Evolutionary conservation across 371 early-diverging fungal species (phyloP), one percentile per base, ranked within the genome.

Genomic region (Mortierella sp.): DNA sequence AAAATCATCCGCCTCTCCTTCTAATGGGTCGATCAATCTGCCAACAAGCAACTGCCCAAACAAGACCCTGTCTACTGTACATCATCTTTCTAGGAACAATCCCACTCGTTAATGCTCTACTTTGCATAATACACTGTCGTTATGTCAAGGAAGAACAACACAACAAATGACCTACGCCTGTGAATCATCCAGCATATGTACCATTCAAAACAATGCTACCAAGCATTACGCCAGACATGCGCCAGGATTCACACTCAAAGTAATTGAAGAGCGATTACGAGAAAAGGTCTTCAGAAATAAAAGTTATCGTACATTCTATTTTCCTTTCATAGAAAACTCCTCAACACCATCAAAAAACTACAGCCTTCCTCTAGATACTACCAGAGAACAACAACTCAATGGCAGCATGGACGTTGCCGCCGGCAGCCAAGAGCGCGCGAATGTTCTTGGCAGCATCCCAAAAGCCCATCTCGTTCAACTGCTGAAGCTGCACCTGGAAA

Each of bases 391-490:
- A 86, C 89, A 92, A 91, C 86, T 99, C 99, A 73, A 98, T 94
- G 28, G 99, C 99, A 1, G 96, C 96, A 82, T 98, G 91, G 43
- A 98, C 98, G 84, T 98, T 95, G 43, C 99, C 99, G 9, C 95
- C 93, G 10, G 98, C 93, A 40, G 93, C 90, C 31, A 92, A 89
- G 87, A 99, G 90, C 1, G 97, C 98, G 40, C 96, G 91, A 71
- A 98, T 94, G 82, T 99, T 99, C 88, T 95, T 94, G 10, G 92
- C 88, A 19, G 96, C 94, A 87, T 97, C 96, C 90, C 92, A 96
- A 87, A 99, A 97, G 9, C 99, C 99, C 99, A 99, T 99, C 59
- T 98, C 99, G 80, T 94, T 95, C 76, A 99, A 89, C 88, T 98
- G 98, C 85, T 93, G 93, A 71, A 99, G 91, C 88, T 99, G 98